These are phyloP conservation scores for Oryza rufipogon DNA, from an alignment of 176 grass and related monocot species.

Conservation along the genomic window DNA sequence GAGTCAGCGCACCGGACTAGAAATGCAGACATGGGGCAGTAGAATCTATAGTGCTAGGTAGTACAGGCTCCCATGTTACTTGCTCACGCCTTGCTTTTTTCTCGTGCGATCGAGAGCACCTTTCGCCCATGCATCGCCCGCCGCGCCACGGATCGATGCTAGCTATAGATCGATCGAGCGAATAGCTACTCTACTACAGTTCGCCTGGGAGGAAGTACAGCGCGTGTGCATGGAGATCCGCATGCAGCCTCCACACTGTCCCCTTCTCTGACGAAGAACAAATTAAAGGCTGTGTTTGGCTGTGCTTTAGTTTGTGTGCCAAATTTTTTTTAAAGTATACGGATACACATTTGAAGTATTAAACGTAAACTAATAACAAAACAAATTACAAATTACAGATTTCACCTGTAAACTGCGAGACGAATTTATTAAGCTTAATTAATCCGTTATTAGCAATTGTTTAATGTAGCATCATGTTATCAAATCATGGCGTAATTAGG, in stretches of 20 bases:
- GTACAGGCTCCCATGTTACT: not conserved
- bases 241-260: not conserved
- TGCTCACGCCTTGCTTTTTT: slow-evolving; percentile 13
- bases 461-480: too few species aligned
- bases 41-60: not conserved
- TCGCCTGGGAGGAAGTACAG: not conserved
- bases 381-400: too few species aligned
- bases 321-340: too few species aligned
- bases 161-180: not conserved
- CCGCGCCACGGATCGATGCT: not conserved
- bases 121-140: not conserved
- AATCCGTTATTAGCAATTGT: too few species aligned
- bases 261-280: not conserved
- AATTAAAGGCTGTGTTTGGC: not conserved
- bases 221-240: not conserved
- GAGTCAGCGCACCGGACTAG: too few species aligned
- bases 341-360: too few species aligned
- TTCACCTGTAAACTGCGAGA: too few species aligned
- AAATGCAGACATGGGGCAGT: not conserved
- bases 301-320: too few species aligned
- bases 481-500: too few species aligned
- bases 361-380: too few species aligned
- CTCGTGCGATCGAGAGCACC: slow-evolving; percentile 3
- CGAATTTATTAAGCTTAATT: too few species aligned
- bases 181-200: not conserved